phyloP scores from a whole-genome alignment of 2,329 filamentous ascomycete genomes.

The Cephalotrichum gorgonifer region DNA sequence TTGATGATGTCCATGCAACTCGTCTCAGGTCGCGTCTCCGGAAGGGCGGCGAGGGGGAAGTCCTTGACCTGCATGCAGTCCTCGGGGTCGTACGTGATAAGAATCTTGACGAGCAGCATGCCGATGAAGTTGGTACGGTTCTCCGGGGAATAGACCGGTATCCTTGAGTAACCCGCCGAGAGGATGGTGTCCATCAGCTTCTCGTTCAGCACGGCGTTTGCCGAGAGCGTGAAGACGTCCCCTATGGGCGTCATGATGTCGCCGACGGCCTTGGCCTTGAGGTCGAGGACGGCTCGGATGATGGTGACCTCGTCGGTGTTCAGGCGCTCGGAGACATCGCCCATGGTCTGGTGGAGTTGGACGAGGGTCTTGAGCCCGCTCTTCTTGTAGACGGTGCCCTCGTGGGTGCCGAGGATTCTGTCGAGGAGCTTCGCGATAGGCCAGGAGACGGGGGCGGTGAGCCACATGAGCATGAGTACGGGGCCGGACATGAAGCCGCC shows the following conservation, averaged over 20 bases:
- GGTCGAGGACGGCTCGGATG: conserved; percentile 88
- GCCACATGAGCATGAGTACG: conserved; percentile 82
- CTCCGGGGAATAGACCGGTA: conserved; percentile 83
- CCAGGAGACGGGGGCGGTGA: conserved; percentile 83
- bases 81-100: conserved; percentile 97
- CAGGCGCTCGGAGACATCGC: conserved; percentile 74
- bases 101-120: conserved; percentile 96
- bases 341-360: conserved; percentile 84
- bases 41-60: conserved; percentile 85
- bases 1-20: conserved; percentile 98
- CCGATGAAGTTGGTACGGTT: conserved; percentile 85
- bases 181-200: conserved; percentile 89
- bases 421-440: conserved; percentile 94
- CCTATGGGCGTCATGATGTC: conserved; percentile 98
- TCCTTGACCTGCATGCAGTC: conserved; percentile 79
- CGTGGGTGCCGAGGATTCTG: conserved; percentile 83
- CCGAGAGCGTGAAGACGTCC: conserved; percentile 94
- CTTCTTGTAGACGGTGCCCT: conserved; percentile 97
- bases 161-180: conserved; percentile 87
- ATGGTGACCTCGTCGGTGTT: conserved; percentile 98
- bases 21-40: conserved; percentile 88
- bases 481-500: conserved; percentile 87
- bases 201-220: conserved; percentile 86
- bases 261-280: conserved; percentile 92
- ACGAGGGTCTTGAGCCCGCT: conserved; percentile 93